These are phyloP conservation scores for Trichoderma sp. DNA, from an alignment of 2,329 filamentous ascomycete genomes.

Conservation along the genomic window DNA sequence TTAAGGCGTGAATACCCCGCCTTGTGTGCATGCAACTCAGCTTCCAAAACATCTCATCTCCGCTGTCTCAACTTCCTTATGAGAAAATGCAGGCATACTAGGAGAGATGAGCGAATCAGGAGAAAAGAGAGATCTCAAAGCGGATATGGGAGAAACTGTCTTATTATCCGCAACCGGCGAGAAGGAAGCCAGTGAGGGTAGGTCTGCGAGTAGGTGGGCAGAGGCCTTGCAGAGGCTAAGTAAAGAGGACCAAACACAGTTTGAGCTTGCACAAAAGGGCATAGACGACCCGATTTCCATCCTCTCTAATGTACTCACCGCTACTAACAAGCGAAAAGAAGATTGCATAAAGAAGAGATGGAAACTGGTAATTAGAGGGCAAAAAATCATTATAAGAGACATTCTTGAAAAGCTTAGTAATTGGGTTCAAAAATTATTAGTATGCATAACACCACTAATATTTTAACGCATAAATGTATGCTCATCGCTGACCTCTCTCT, in stretches of 20 bases:
- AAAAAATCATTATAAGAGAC: neutral
- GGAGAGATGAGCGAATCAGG: neutral
- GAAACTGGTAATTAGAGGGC: neutral
- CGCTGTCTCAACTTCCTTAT: too few species aligned
- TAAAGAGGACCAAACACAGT: neutral
- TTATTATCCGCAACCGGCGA: neutral
- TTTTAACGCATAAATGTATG: neutral
- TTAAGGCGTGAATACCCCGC: too few species aligned
- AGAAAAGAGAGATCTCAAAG: neutral
- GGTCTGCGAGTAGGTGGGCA: slow-evolving; percentile 3
- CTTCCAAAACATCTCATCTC: too few species aligned
- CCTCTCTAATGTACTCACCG: neutral
- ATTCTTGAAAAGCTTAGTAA: neutral
- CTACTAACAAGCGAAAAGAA: neutral
- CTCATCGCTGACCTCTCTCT: neutral
- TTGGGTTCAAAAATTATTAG: slow-evolving; percentile 9
- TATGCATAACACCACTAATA: neutral
- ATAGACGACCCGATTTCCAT: neutral
- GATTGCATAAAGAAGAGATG: slow-evolving; percentile 5
- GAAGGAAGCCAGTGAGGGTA: neutral
- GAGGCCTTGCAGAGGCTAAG: neutral
- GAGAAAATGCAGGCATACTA: too few species aligned
- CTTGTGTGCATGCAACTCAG: too few species aligned
- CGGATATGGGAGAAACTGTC: neutral
- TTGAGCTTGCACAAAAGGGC: neutral